Evolutionary conservation across 2,329 filamentous ascomycete species (phyloP).

Genomic region (Trichoderma simmonsii): DNA sequence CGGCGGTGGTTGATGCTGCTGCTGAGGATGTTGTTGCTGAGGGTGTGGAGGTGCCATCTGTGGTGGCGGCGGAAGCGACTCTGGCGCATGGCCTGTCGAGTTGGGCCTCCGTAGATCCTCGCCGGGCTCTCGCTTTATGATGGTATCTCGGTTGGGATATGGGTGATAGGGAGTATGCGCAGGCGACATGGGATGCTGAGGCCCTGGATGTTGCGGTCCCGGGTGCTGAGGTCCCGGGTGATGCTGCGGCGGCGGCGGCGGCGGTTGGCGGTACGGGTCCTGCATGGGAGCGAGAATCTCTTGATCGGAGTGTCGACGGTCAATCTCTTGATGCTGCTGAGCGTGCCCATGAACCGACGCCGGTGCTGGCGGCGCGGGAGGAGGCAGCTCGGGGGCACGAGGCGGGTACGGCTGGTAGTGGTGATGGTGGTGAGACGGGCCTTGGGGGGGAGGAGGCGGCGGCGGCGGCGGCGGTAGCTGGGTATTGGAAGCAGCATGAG

Average conservation of each 20-base stretch:
- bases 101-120: constrained; percentile 53
- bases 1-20: background rate
- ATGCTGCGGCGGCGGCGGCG: constrained; percentile 24
- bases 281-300: constrained; percentile 54
- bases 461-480: constrained; percentile 28
- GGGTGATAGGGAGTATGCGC: constrained; percentile 43
- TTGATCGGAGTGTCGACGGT: constrained; percentile 57
- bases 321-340: constrained; percentile 41
- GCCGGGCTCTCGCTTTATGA: constrained; percentile 55
- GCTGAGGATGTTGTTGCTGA: background rate
- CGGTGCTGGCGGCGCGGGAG: constrained; percentile 31
- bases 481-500: constrained; percentile 9
- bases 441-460: constrained; percentile 29
- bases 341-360: constrained; percentile 31
- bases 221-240: constrained; percentile 17
- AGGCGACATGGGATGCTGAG: constrained; percentile 36
- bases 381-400: constrained; percentile 32
- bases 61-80: constrained; percentile 32
- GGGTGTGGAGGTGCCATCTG: constrained; percentile 27
- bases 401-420: constrained; percentile 41
- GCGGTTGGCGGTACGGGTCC: constrained; percentile 44
- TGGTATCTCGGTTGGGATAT: constrained; percentile 48
- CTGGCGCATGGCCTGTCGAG: constrained; percentile 47
- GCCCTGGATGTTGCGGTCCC: constrained; percentile 15
- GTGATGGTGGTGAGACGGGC: constrained; percentile 26